Conservation (phyloP, 140 eudicot species). For the Ambrosia hybrid region DNA sequence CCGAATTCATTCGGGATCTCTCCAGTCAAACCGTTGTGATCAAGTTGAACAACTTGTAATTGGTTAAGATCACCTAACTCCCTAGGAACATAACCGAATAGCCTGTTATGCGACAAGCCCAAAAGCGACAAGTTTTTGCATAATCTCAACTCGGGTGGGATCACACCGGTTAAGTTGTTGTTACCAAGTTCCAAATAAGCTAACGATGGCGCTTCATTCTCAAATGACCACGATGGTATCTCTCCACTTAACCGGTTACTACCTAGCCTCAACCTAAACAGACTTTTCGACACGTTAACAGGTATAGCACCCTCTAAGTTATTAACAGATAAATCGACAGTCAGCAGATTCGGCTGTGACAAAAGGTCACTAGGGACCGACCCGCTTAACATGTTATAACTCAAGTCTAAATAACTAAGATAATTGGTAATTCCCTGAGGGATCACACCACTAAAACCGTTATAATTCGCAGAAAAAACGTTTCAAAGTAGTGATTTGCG, state of each 20-base stretch:
- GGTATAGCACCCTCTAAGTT: constrained; percentile 56
- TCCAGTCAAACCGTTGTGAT: constrained; percentile 55
- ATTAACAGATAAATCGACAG: constrained; percentile 61
- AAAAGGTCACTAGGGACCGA: constrained; percentile 59
- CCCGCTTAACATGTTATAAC: constrained; percentile 64
- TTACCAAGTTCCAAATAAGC: constrained; percentile 61
- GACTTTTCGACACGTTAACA: constrained; percentile 27
- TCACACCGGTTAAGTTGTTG: constrained; percentile 49
- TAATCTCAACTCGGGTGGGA: constrained; percentile 58
- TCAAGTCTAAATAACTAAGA: constrained; percentile 56
- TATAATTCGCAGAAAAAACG: constrained; percentile 75
- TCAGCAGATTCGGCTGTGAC: constrained; percentile 44
- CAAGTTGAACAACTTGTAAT: constrained; percentile 59
- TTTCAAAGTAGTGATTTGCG: constrained; percentile 31
- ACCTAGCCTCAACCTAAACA: constrained; percentile 69
- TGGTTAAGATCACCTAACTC: constrained; percentile 48
- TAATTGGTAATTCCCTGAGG: constrained; percentile 51
- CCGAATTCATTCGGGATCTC: constrained; percentile 53
- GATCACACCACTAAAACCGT: constrained; percentile 51
- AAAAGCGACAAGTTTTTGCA: constrained; percentile 51
- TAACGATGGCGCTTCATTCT: constrained; percentile 29
- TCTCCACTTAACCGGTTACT: constrained; percentile 48
- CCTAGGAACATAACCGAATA: constrained; percentile 50
- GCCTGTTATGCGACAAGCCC: constrained; percentile 56
- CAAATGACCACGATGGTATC: constrained; percentile 43